Evolutionary conservation across 768 basidiomycete species (phyloP).

Genomic region (Calocybe cyanea): DNA sequence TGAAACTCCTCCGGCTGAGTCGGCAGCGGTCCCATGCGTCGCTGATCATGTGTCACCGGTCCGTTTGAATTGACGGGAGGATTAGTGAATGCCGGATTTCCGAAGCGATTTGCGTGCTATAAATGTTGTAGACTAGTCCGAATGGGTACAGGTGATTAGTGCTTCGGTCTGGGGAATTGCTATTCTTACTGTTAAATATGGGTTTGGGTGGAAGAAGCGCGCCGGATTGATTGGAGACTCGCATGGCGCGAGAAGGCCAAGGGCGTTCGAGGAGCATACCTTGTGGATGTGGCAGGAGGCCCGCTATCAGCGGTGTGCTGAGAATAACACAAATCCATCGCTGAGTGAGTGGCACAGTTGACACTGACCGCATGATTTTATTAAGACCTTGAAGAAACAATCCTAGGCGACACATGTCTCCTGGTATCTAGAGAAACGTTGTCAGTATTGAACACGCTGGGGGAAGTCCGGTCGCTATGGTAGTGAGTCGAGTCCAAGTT

Average conservation of each 20-base stretch:
- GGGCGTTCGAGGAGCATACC: neutral
- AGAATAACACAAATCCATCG: constrained; percentile 4
- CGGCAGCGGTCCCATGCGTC: constrained; percentile 7
- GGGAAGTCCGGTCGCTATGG: constrained; percentile 4
- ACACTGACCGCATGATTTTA: constrained; percentile 2
- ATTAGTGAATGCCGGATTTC: constrained; percentile 1
- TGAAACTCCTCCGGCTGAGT: constrained; percentile 11
- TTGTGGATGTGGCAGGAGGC: constrained; percentile 5
- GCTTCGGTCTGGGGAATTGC: constrained; percentile 1
- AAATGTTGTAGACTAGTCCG: neutral
- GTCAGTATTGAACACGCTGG: neutral
- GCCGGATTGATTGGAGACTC: neutral
- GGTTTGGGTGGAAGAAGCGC: neutral
- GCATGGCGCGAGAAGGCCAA: neutral
- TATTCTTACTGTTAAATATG: neutral
- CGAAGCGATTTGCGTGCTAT: constrained; percentile 7
- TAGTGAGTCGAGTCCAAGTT: constrained; percentile 3
- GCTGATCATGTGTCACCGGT: constrained; percentile 4
- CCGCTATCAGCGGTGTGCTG: constrained; percentile 11
- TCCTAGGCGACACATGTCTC: constrained; percentile 3
- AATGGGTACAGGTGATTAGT: neutral
- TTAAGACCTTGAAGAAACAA: constrained; percentile 4
- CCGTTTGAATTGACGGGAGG: constrained; percentile 5
- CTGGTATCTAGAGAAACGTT: constrained; percentile 1
- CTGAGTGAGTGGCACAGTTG: neutral